Conservation (phyloP, 1,284 basidiomycete species). For the Tetrapyrgos nigripes region DNA sequence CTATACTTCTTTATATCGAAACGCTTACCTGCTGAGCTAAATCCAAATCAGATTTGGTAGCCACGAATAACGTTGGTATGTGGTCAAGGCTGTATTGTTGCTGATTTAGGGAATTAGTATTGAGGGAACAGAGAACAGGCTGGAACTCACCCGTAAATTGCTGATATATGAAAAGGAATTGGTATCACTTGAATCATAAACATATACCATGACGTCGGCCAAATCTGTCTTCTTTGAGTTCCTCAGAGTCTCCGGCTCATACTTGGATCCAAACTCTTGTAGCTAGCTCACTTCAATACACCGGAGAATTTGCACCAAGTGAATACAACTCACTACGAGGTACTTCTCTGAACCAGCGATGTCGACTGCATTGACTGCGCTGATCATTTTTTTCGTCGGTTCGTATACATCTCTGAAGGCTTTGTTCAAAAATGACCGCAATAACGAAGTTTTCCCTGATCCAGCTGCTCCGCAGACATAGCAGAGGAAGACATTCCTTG, state of each 20-base stretch:
- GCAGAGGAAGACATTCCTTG: slow-evolving; percentile 89
- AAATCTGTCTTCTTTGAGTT: slow-evolving; percentile 91
- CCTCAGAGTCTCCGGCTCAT: slow-evolving; percentile 90
- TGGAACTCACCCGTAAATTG: slow-evolving; percentile 80
- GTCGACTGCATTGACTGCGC: slow-evolving; percentile 95
- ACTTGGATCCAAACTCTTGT: slow-evolving; percentile 96
- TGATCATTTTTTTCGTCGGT: slow-evolving; percentile 89
- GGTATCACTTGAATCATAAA: slow-evolving; percentile 97
- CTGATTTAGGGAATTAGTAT: slow-evolving; percentile 46
- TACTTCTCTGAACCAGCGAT: slow-evolving; percentile 96
- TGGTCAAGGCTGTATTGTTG: slow-evolving; percentile 97
- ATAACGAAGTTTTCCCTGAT: slow-evolving; percentile 90
- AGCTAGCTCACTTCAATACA: slow-evolving; percentile 56
- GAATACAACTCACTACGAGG: slow-evolving; percentile 75
- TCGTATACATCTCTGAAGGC: slow-evolving; percentile 76
- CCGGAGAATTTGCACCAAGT: slow-evolving; percentile 1
- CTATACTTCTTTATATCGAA: slow-evolving; percentile 10
- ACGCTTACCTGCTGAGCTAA: slow-evolving; percentile 84
- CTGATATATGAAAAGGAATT: slow-evolving; percentile 99
- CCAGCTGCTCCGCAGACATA: slow-evolving; percentile 97
- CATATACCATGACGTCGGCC: slow-evolving; percentile 94
- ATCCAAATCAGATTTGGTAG: slow-evolving; percentile 97
- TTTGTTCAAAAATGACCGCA: slow-evolving; percentile 89
- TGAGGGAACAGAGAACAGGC: slow-evolving; percentile 2
- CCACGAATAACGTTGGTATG: slow-evolving; percentile 96